A percentile compares a stretch with the other conserved stretches of the same genome.
These are phyloP conservation scores for Exophiala oligosperma DNA, from an alignment of 2,329 filamentous ascomycete species.

Conservation along the genomic window DNA sequence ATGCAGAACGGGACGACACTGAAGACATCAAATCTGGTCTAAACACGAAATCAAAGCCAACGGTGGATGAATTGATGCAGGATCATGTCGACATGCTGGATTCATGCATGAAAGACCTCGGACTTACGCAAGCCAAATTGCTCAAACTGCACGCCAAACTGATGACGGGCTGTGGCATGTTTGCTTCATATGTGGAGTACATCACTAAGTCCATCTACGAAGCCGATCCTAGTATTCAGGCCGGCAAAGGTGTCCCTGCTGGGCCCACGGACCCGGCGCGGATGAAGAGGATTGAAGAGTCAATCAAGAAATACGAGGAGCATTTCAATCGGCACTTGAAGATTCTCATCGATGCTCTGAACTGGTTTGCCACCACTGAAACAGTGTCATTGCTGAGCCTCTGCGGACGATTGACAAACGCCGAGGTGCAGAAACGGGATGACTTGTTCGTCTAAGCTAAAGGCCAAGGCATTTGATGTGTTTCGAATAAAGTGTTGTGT, in stretches of 20 bases:
- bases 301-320: slow-evolving; percentile 85
- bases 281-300: slow-evolving; percentile 78
- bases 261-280: slow-evolving; percentile 53
- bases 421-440: slow-evolving; percentile 30
- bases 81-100: slow-evolving; percentile 98
- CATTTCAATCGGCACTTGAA: slow-evolving; percentile 92
- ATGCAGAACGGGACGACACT: slow-evolving; percentile 43
- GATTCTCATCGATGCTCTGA: slow-evolving; percentile 88
- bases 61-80: slow-evolving; percentile 97
- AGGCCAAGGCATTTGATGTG: background rate
- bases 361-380: slow-evolving; percentile 96
- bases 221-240: slow-evolving; percentile 61
- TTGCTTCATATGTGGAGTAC: slow-evolving; percentile 84
- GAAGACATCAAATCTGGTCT: slow-evolving; percentile 25
- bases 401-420: slow-evolving; percentile 68
- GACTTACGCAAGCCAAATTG: slow-evolving; percentile 95
- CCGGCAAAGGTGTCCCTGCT: slow-evolving; percentile 9
- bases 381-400: slow-evolving; percentile 90
- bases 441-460: slow-evolving; percentile 20
- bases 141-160: slow-evolving; percentile 94
- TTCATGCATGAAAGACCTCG: slow-evolving; percentile 97
- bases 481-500: background rate
- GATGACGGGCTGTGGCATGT: slow-evolving; percentile 93
- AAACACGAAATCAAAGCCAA: slow-evolving; percentile 57
- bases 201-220: slow-evolving; percentile 82